These are phyloP conservation scores for Rhamnella rubrinervis DNA, from an alignment of 331 rosid species.

Conservation along the genomic window DNA sequence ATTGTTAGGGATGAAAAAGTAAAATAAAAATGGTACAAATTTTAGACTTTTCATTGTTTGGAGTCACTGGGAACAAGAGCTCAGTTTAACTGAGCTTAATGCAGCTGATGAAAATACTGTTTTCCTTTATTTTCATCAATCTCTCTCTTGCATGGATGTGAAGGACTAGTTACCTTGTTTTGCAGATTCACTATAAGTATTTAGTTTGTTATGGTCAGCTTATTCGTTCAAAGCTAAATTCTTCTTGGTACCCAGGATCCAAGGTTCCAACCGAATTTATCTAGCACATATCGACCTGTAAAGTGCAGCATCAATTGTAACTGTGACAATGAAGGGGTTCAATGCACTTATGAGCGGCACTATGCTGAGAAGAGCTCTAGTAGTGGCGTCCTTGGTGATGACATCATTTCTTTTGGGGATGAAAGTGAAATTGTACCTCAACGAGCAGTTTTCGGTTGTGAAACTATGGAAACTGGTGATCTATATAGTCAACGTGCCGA, in stretches of 20 bases:
- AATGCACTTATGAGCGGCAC: conserved; percentile 52
- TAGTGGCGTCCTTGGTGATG: conserved; percentile 47
- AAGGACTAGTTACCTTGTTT: too few species aligned
- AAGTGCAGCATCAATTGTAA: conserved; percentile 40
- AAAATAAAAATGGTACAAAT: neutral
- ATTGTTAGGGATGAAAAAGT: neutral
- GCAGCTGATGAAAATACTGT: neutral
- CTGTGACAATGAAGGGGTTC: conserved; percentile 39
- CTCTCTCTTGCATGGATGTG: neutral
- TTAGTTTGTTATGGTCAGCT: neutral
- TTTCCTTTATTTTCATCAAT: neutral
- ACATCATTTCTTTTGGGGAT: conserved; percentile 46
- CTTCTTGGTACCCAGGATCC: conserved; percentile 38
- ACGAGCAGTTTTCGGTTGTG: conserved; percentile 58
- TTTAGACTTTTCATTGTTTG: conserved; percentile 1
- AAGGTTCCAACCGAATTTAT: conserved; percentile 40
- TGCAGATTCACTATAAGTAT: neutral
- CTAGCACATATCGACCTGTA: conserved; percentile 46
- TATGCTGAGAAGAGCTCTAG: conserved; percentile 58
- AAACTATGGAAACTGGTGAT: conserved; percentile 51
- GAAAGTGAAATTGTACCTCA: conserved; percentile 47
- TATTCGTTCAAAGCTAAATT: neutral
- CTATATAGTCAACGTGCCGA: conserved; percentile 57
- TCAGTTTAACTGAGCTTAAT: neutral
- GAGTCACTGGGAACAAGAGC: neutral